A percentile compares a stretch with the other conserved stretches of the same genome.
Conservation (phyloP, 352 stramenopile genomes). For the Globisporangium perplexum region DNA sequence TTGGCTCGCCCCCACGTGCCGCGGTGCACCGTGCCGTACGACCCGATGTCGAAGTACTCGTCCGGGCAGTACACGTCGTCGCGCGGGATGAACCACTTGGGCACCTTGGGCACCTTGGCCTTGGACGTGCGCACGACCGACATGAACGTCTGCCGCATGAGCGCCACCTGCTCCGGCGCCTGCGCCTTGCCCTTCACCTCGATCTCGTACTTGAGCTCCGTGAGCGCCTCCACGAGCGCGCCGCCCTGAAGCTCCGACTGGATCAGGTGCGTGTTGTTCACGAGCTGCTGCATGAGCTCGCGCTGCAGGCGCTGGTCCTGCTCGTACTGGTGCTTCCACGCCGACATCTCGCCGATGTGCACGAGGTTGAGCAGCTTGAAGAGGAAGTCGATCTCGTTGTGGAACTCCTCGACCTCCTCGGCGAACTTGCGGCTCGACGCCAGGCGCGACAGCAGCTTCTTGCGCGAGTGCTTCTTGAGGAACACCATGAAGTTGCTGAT, state of each 20-base stretch:
- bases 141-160: conserved; percentile 16
- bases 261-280: conserved; percentile 14
- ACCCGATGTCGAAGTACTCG: conserved; percentile 8
- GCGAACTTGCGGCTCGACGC: conserved; percentile 11
- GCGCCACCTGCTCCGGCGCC: conserved; percentile 4
- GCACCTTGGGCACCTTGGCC: conserved; percentile 9
- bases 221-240: conserved; percentile 17
- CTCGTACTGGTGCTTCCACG: conserved; percentile 12
- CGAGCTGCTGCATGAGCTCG: conserved; percentile 10
- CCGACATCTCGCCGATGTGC: conserved; percentile 18
- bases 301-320: conserved; percentile 12
- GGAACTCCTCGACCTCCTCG: conserved; percentile 12
- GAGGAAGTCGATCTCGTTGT: conserved; percentile 17
- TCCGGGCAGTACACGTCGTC: conserved; percentile 12
- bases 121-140: conserved; percentile 10
- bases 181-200: conserved; percentile 8
- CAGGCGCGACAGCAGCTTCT: conserved; percentile 14
- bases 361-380: conserved; percentile 18
- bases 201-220: conserved; percentile 20
- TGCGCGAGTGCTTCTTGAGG: conserved; percentile 15
- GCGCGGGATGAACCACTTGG: conserved; percentile 17
- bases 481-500: conserved; percentile 29
- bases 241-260: conserved; percentile 4
- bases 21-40: conserved; percentile 14
- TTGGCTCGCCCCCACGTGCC: conserved; percentile 17